A percentile compares a stretch with the other conserved stretches of the same genome.
Evolutionary conservation across 106 monocot genomes (phyloP).

Genomic region (Dendrobium officinale): DNA sequence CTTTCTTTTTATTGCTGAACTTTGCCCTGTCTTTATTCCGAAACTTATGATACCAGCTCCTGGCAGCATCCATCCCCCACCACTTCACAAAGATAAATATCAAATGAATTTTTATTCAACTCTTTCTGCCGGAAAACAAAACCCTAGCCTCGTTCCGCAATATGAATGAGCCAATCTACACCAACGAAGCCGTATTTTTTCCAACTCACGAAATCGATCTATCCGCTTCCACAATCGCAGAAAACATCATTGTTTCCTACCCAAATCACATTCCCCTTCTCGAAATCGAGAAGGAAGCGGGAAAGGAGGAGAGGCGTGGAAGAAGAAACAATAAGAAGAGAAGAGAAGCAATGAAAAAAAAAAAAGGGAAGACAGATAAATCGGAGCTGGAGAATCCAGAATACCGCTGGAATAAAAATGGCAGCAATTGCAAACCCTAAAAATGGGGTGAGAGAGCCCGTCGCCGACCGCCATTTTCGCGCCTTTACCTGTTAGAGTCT

Average conservation of each 20-base stretch:
- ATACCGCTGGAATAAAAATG: slow-evolving; percentile 3
- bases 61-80: slow-evolving; percentile 19
- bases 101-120: background rate
- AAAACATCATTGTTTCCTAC: background rate
- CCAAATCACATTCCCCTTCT: background rate
- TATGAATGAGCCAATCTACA: background rate
- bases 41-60: slow-evolving; percentile 20
- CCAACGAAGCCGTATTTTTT: background rate
- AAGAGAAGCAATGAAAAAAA: background rate
- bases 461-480: slow-evolving; percentile 2
- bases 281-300: background rate
- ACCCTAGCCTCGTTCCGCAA: background rate
- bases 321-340: background rate
- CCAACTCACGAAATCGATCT: background rate
- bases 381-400: background rate
- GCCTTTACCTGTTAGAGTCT: background rate
- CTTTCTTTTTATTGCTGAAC: slow-evolving; percentile 2
- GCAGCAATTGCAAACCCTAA: slow-evolving; percentile 2
- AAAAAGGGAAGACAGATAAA: background rate
- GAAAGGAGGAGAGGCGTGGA: background rate
- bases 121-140: background rate
- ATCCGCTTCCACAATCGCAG: background rate
- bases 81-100: background rate
- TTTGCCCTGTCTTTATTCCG: slow-evolving; percentile 15
- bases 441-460: background rate